Evolutionary conservation across 192 early-diverging fungal species (phyloP).

Genomic region (Martensiomyces pterosporus): DNA sequence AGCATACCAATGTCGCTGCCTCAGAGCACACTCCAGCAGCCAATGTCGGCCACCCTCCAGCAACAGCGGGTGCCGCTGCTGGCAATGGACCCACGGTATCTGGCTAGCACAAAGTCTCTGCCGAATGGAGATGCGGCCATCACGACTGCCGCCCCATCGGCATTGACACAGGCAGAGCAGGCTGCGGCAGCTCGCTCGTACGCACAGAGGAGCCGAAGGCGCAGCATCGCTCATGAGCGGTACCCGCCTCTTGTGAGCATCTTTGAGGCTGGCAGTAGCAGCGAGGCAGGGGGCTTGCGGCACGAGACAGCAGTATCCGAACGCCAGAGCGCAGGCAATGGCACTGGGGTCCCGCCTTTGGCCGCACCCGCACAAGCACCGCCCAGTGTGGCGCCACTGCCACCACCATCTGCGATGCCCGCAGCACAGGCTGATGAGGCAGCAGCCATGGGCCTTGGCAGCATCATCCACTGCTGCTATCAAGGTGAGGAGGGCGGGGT

Average conservation of each 20-base stretch:
- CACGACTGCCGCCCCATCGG: neutral
- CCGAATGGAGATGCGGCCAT: constrained; percentile 4
- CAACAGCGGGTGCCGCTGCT: neutral
- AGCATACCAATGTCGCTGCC: constrained; percentile 26
- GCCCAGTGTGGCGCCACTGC: no score
- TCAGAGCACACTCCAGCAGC: neutral
- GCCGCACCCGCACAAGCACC: no score
- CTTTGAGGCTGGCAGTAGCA: constrained; percentile 18
- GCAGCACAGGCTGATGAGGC: no score
- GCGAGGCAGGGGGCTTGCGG: neutral
- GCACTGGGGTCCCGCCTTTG: no score
- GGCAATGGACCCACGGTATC: constrained; percentile 12
- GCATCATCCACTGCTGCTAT: no score
- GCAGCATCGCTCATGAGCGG: constrained; percentile 42
- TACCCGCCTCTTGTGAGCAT: constrained; percentile 51
- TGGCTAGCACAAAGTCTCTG: constrained; percentile 34
- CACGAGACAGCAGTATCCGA: neutral
- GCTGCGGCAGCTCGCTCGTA: no score
- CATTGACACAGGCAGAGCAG: neutral
- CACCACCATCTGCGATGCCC: no score
- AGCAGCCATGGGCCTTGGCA: no score
- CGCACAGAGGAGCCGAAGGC: constrained; percentile 20
- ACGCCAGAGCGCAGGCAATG: no score
- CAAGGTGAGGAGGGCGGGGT: neutral
- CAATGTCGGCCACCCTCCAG: neutral